Conservation (phyloP, 2,329 filamentous ascomycete species). For the Cyphellophora attinorum region DNA sequence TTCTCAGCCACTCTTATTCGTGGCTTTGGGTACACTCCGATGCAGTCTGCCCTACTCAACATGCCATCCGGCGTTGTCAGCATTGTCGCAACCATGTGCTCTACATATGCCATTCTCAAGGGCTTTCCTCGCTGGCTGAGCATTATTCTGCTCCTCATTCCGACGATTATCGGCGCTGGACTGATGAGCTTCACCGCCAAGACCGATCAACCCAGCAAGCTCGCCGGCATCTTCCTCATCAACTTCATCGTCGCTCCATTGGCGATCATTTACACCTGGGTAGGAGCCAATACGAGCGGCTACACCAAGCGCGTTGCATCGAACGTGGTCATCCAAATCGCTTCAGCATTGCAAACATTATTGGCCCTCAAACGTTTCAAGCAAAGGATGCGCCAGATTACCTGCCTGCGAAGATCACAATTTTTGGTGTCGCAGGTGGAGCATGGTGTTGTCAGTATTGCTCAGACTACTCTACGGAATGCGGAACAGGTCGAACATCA, state of each 20-base stretch:
- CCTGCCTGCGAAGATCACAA: slow-evolving; percentile 21
- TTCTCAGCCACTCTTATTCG: slow-evolving; percentile 30
- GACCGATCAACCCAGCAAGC: slow-evolving; percentile 26
- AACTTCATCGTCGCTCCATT: slow-evolving; percentile 34
- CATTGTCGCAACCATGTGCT: slow-evolving; percentile 27
- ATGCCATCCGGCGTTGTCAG: slow-evolving; percentile 21
- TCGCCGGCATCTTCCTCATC: slow-evolving; percentile 36
- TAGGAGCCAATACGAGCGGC: slow-evolving; percentile 36
- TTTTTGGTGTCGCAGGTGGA: no score
- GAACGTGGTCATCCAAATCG: slow-evolving; percentile 36
- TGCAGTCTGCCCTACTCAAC: slow-evolving; percentile 27
- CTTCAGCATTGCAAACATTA: slow-evolving; percentile 39
- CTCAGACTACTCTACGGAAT: slow-evolving; percentile 3
- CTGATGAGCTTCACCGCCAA: slow-evolving; percentile 23
- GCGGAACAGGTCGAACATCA: slow-evolving; percentile 2
- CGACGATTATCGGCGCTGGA: slow-evolving; percentile 36
- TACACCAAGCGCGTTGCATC: slow-evolving; percentile 41
- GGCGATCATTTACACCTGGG: slow-evolving; percentile 35
- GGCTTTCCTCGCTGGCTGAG: slow-evolving; percentile 21
- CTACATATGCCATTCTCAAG: slow-evolving; percentile 35
- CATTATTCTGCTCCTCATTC: slow-evolving; percentile 25
- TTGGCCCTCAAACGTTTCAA: slow-evolving; percentile 33
- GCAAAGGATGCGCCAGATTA: slow-evolving; percentile 23
- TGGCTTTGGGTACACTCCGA: slow-evolving; percentile 27
- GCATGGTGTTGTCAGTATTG: slow-evolving; percentile 2